Base-by-base conservation (phyloP, 345 rosid species). In the Hypericum androsaemum region DNA sequence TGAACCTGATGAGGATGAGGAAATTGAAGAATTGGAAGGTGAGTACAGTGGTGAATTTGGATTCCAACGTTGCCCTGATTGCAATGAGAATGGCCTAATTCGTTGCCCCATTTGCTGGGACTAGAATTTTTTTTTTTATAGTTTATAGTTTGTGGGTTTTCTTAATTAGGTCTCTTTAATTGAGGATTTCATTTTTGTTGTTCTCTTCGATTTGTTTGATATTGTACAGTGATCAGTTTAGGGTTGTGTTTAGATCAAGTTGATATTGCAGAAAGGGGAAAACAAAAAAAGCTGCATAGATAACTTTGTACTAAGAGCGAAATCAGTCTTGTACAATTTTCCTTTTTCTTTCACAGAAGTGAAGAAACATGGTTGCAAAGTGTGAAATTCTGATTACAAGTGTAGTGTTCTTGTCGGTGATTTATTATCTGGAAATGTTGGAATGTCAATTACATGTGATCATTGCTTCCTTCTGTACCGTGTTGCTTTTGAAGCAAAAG, bases 71-170 rank as follows among this genome's bases (percentile, higher is more conserved):
- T 66, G 71, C 17, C 71, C 71, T 16, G 62, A 66, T 51, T 66
- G 71, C 52, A 66, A 66, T 41, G 71, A 66, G 32, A 66, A 66
- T 56, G 71, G 71, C 38, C 54, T 66, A 35, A 66, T 66, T 49
- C 65, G 66, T 14, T 66, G 71, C 49, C 66, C 89, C 9, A 57
- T 79, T 51, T 74, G 94, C 61, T 90, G 89, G 66, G 70, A 68
- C 63, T 58, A 63, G 64, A 54, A 35, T 35, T 15, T 52, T 17
- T 12, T 36, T 13, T 28, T 36, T 12, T 52, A 41, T 39, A 46
- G 51, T 37, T 45, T 17, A 9, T 3, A 12, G 39, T 44, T 48
- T 57, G 43, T 8, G 10, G 22, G 45, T 45, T 6, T 37, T 9
- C 1, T 46, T 41, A 39, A 0, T 32, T 22, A 1, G 32, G 32